Evolutionary conservation across 805 yeast species (phyloP), one percentile per base, ranked within the genome.

Genomic region (Candida xyloterini): DNA sequence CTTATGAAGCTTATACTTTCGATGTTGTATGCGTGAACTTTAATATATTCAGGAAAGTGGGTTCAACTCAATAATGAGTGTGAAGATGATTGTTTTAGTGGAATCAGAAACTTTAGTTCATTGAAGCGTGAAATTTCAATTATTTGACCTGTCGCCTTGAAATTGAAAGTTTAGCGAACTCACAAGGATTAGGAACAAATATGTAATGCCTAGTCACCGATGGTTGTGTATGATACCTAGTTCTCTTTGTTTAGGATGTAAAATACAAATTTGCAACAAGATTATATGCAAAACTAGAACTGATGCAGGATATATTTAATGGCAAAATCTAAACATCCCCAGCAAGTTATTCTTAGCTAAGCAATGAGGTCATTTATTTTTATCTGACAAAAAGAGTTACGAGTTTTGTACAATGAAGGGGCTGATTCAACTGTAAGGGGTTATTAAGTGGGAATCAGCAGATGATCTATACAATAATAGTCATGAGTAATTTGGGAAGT

Each of bases 281-380:
- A 37, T 30, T 37, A 31, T 38, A 38, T 38, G 36, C 36, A 38
- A 31, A 31, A 14, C 32, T 27, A 23, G 32, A 38, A 18, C 42
- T 32, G 43, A 35, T 34, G 29, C 39, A 40, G 38, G 35, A 38
- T 37, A 38, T 37, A 37, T 37, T 23, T 27, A 38, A 38, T 24
- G 42, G 42, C 42, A 38, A 38, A 38, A 38, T 38, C 42, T 23
- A 38, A 38, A 38, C 28, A 30, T 15, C 24, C 21, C 16, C 11
- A 38, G 36, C 18, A 38, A 33, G 15, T 9, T 11, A 23, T 23
- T 18, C 32, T 29, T 33, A 33, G 36, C 22, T 33, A 35, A 27
- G 27, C 40, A 36, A 20, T 25, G 24, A 29, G 22, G 26, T 30
- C 30, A 30, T 23, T 23, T 4, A 5, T 5, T 18, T 18, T 4